A percentile compares a stretch with the other conserved stretches of the same genome.
phyloP scores from a whole-genome alignment of 352 stramenopile species.

The Phytopythium mirpurense region DNA sequence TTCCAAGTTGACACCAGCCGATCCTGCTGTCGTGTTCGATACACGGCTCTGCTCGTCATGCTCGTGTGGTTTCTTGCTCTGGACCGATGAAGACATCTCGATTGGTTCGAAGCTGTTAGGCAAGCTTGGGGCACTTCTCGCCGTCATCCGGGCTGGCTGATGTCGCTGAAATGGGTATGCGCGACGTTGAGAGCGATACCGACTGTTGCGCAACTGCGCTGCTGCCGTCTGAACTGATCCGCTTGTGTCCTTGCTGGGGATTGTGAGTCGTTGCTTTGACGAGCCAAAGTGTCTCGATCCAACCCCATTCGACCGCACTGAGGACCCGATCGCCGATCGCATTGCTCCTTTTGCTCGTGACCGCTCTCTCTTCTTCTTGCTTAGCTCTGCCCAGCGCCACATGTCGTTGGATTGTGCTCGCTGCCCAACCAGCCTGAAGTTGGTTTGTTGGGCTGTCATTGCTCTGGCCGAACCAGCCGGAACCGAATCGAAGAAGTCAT shows the following conservation, averaged over 20 bases:
- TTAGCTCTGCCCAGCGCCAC: background rate
- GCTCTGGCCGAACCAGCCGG: background rate
- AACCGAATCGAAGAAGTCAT: background rate
- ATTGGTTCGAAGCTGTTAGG: background rate
- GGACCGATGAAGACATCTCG: too few species aligned
- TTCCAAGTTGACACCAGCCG: constrained; percentile 14
- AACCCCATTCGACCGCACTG: background rate
- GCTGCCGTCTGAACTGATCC: background rate
- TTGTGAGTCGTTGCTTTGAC: background rate
- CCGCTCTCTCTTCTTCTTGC: background rate
- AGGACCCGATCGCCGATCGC: background rate
- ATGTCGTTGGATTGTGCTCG: background rate
- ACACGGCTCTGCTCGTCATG: background rate
- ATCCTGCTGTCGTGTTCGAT: background rate
- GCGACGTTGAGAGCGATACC: background rate
- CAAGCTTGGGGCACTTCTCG: background rate
- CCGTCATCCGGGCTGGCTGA: background rate
- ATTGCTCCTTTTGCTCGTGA: background rate
- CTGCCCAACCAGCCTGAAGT: constrained; percentile 2
- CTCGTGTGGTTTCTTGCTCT: background rate
- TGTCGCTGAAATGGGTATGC: background rate
- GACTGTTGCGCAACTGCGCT: background rate
- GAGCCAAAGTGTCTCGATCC: background rate
- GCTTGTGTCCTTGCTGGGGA: background rate
- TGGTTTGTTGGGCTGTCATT: background rate